Evolutionary conservation across 2,329 filamentous ascomycete species (phyloP).

Genomic region (Xylariales sp.): DNA sequence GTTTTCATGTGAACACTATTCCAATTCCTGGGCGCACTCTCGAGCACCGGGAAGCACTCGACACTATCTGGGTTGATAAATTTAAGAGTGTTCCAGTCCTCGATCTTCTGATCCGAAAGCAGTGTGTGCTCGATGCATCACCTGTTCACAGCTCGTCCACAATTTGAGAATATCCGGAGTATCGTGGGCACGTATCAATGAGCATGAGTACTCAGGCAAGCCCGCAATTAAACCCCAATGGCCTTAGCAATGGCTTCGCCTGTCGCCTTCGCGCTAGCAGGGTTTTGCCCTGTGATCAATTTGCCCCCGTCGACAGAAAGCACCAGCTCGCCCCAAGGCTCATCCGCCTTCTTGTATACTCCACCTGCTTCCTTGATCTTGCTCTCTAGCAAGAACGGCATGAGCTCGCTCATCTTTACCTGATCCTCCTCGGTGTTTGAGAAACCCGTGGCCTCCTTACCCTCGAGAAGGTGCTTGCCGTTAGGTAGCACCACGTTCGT

Average conservation of each 20-base stretch:
- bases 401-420: slow-evolving; percentile 30
- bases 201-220: too few relatives aligned
- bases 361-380: slow-evolving; percentile 48
- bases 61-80: too few relatives aligned
- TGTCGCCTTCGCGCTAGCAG: slow-evolving; percentile 45
- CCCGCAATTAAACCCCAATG: slow-evolving; percentile 28
- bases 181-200: too few relatives aligned
- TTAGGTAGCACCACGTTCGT: slow-evolving; percentile 48
- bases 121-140: too few relatives aligned
- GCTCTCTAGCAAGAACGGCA: slow-evolving; percentile 60
- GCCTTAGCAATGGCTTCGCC: slow-evolving; percentile 47
- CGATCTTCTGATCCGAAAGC: too few relatives aligned
- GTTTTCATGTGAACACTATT: too few relatives aligned
- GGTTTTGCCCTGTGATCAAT: slow-evolving; percentile 56
- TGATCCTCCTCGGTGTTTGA: slow-evolving; percentile 52
- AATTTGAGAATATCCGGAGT: too few relatives aligned
- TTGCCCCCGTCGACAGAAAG: slow-evolving; percentile 41
- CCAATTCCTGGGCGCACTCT: too few relatives aligned
- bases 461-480: slow-evolving; percentile 50
- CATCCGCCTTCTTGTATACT: slow-evolving; percentile 49
- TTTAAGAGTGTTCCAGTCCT: too few relatives aligned
- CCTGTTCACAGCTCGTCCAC: too few relatives aligned
- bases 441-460: slow-evolving; percentile 56
- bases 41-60: too few relatives aligned
- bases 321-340: slow-evolving; percentile 45